Conservation (phyloP, 345 rosid genomes). For the Dimocarpus longan region DNA sequence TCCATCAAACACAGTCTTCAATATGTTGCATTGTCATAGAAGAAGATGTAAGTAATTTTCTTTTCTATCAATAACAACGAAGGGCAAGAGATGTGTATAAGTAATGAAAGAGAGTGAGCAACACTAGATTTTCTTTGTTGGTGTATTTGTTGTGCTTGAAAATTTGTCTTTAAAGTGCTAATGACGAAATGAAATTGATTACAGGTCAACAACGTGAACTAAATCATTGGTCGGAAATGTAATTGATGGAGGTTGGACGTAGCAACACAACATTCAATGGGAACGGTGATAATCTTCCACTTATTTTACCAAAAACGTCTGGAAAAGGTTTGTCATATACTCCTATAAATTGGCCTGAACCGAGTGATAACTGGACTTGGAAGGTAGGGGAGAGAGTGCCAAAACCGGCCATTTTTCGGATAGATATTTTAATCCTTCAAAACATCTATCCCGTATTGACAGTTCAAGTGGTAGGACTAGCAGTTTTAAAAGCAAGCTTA, state of each 20-base stretch:
- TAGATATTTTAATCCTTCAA: conserved; percentile 73
- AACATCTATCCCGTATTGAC: conserved; percentile 26
- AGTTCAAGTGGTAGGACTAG: not conserved
- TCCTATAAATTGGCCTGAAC: conserved; percentile 64
- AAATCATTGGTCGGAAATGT: conserved; percentile 29
- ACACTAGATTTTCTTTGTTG: not conserved
- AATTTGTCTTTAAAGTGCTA: conserved; percentile 2
- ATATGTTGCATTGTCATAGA: not conserved
- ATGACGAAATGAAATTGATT: conserved; percentile 16
- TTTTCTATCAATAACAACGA: not conserved
- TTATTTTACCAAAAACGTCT: conserved; percentile 47
- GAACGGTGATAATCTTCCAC: conserved; percentile 33
- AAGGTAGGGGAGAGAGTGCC: conserved; percentile 54
- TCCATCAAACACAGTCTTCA: not conserved
- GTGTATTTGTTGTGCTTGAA: not conserved
- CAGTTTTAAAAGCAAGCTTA: conserved; percentile 50
- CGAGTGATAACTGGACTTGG: conserved; percentile 72
- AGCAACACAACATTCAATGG: conserved; percentile 19
- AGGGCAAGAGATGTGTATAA: not conserved
- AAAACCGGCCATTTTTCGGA: conserved; percentile 44
- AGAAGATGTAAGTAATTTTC: not conserved
- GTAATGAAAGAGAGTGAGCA: not conserved
- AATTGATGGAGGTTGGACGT: conserved; percentile 34
- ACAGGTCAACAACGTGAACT: conserved; percentile 13
- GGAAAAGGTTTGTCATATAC: conserved; percentile 75